Base-by-base conservation (phyloP, 352 stramenopile species). In the Phytopythium cucurbitacearum region DNA sequence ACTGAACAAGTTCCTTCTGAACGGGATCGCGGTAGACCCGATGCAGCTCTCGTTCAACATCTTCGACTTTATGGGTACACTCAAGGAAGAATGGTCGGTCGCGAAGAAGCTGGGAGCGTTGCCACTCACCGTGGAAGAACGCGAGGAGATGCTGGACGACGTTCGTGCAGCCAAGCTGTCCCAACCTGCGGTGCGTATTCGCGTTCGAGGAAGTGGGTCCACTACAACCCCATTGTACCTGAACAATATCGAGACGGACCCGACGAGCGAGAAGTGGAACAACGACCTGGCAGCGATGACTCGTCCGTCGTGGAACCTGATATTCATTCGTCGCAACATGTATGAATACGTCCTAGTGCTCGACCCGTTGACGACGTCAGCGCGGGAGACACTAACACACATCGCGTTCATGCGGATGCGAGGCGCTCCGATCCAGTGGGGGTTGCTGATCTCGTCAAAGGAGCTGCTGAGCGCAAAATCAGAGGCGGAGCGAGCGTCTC, bases 41-140 rank as follows among this genome's bases (percentile, higher is more conserved):
- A 85, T 71, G 50, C 75, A 88, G 48, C 69, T 72, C 2, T 94
- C 86, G 7, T 97, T 98, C 60, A 97, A 97, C 67, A 69, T 95
- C 13, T 97, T 97, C 46, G 76, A 96, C 53, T 89, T 97, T 15
- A 74, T 97, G 62, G 76, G 74, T 34, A 77, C 65, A 7, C 53
- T 97, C 13, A 87, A 89, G 50, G 69, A 76, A 9, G 87, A 96
- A 51, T 87, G 77, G 77, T 85, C 74, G 3, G 65, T 91, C 33
- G 73, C 80, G 13, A 88, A 89, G 57, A 71, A 89, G 56, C 64
- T 92, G 7, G 69, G 57, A 9, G 60, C 62, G 4, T 59, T 92
- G 41, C 64, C 73, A 3, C 37, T 92, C 37, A 68, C 65, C 33
- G 50, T 65, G 0, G 62, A 67, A 0, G 82, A 89, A 41, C 62